Conservation (phyloP, 305 asterid species). For the Fraxinus ornus region DNA sequence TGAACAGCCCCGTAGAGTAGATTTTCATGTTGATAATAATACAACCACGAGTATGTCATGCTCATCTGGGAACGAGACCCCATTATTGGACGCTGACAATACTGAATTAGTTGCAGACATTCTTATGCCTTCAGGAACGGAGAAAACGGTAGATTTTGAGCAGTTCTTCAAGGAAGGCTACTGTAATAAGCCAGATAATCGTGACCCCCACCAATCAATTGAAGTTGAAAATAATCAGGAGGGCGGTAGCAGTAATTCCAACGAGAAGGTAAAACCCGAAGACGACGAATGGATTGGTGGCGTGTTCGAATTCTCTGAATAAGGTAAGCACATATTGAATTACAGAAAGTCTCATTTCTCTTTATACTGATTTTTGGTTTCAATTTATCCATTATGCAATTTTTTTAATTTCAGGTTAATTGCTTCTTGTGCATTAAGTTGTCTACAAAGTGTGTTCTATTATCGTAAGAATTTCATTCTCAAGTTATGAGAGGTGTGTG, state of each 20-base stretch:
- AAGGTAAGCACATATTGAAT: constrained; percentile 33
- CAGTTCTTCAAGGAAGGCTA: constrained; percentile 48
- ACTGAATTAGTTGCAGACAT: too few relatives aligned
- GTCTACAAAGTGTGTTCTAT: background rate
- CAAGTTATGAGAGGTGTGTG: background rate
- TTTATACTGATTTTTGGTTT: background rate
- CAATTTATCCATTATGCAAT: background rate
- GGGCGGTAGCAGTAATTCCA: constrained; percentile 23
- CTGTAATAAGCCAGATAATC: constrained; percentile 36
- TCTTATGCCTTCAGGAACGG: constrained; percentile 25
- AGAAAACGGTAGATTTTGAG: constrained; percentile 36
- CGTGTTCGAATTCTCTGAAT: constrained; percentile 59
- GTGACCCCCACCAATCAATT: constrained; percentile 22
- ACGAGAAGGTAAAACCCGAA: constrained; percentile 38
- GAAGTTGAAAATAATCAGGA: constrained; percentile 32
- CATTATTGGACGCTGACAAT: constrained; percentile 26
- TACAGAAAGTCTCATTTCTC: background rate
- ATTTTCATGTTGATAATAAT: constrained; percentile 23
- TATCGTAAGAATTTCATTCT: background rate
- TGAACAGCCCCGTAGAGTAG: constrained; percentile 10
- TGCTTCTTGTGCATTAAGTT: background rate
- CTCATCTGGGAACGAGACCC: constrained; percentile 31
- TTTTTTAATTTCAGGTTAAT: constrained; percentile 33
- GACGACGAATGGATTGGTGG: constrained; percentile 64
- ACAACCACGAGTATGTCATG: constrained; percentile 28